Base-by-base conservation (phyloP, 225 moss, liverwort and hornwort species). In the Physcomitrium patens region DNA sequence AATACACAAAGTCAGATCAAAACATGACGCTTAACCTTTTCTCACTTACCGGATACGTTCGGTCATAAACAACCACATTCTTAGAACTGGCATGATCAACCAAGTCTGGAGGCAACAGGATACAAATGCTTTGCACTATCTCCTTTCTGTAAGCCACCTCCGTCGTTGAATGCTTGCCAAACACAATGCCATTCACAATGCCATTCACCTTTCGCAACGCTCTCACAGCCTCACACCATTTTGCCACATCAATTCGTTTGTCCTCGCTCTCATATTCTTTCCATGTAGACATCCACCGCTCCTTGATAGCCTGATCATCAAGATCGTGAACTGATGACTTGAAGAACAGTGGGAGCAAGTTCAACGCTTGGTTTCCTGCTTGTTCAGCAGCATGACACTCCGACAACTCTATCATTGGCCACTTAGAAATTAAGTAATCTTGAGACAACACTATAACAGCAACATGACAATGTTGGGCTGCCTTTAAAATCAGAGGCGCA, bases 31-130 rank as follows among this genome's bases (percentile, higher is more conserved):
- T n/a, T n/a, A n/a, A n/a, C n/a, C n/a, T n/a, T n/a, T 12, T 55
- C 0, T 26, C n/a, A 22, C 44, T 2, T 61, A 77, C 77, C 70
- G 54, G 37, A 56, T 55, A 76, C 41, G 70, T 59, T 19, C 26
- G 42, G 46, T 1, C 0, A 0, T 1, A 77, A 28, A 54, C 70
- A 23, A 77, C 11, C 70, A 77, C 26, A 20, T 24, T 23, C 2
- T 42, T 2, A 11, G 0, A 55, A 4, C n/a, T 31, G 0, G 44
- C 70, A 31, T 62, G n/a, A n/a, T n/a, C 44, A 1, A 62, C 46
- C 64, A 65, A 44, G 44, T 65, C 64, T 44, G 43, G n/a, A 44
- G 64, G 43, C 43, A 18, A 45, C 41, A 65, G 7, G n/a, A 9
- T 65, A 3, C 1, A 65, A 41, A 65, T 64, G 37, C 43, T 7